phyloP scores from a whole-genome alignment of 371 early-diverging fungal species.

The Blakeslea trispora region DNA sequence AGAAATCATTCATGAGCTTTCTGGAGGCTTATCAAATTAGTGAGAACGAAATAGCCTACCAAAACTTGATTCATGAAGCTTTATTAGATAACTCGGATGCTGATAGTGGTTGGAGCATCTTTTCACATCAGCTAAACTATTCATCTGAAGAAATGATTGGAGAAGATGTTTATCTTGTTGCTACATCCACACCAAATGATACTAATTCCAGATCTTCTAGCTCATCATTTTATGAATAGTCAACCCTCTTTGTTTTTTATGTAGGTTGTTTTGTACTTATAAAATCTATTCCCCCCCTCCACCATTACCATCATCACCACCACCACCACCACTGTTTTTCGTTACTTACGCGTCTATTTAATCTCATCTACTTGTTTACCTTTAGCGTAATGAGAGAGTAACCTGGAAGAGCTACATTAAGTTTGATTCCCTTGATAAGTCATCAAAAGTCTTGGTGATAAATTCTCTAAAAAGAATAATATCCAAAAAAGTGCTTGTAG shows the following conservation, averaged over 20 bases:
- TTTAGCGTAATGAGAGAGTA: too few relatives aligned
- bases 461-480: too few relatives aligned
- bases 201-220: conserved; percentile 9
- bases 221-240: conserved; percentile 1
- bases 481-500: too few relatives aligned
- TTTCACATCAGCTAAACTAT: conserved; percentile 4
- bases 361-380: too few relatives aligned
- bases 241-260: neutral
- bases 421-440: too few relatives aligned
- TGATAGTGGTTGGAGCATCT: conserved; percentile 33
- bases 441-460: too few relatives aligned
- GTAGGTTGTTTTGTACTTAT: too few relatives aligned
- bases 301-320: too few relatives aligned
- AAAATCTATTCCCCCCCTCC: too few relatives aligned
- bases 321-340: too few relatives aligned
- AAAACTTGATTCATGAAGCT: conserved; percentile 18
- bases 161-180: neutral
- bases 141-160: neutral
- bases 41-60: conserved; percentile 13
- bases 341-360: too few relatives aligned
- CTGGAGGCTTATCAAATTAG: conserved; percentile 18
- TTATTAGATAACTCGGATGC: conserved; percentile 21
- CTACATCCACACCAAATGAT: neutral
- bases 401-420: too few relatives aligned
- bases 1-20: conserved; percentile 24